These are phyloP conservation scores for Nannochloropsis salina DNA, from an alignment of 108 stramenopile species.

Conservation along the genomic window DNA sequence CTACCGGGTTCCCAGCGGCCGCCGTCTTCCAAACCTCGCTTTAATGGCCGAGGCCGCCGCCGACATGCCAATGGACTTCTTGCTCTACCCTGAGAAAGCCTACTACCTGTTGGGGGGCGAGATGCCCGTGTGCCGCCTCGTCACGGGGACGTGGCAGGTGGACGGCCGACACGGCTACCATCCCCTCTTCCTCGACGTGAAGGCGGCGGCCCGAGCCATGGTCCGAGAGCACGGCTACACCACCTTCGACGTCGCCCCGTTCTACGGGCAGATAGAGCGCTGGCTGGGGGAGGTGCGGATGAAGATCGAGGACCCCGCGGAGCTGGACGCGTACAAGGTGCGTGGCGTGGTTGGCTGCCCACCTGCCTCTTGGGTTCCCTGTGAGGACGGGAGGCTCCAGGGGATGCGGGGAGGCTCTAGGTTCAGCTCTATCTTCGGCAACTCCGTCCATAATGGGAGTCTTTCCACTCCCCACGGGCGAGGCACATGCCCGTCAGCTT, in stretches of 20 bases:
- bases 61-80: not conserved
- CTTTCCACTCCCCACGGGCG: too few species aligned
- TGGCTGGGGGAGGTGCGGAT: slow-evolving; percentile 9
- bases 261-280: not conserved
- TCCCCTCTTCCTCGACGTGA: not conserved
- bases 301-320: not conserved
- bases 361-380: too few species aligned
- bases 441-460: too few species aligned
- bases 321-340: slow-evolving; percentile 9
- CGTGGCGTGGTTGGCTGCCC: too few species aligned
- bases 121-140: not conserved
- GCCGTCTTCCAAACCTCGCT: not conserved
- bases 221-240: not conserved
- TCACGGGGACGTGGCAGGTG: slow-evolving; percentile 10
- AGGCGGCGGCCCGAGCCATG: not conserved
- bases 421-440: too few species aligned
- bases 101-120: not conserved
- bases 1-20: not conserved
- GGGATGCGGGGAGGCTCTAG: too few species aligned
- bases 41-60: not conserved
- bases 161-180: slow-evolving; percentile 16
- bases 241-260: not conserved
- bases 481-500: too few species aligned
- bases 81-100: not conserved
- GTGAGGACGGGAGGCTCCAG: too few species aligned